These are phyloP conservation scores for Poa pratensis DNA, from an alignment of 176 grass and related monocot genomes.

Conservation along the genomic window DNA sequence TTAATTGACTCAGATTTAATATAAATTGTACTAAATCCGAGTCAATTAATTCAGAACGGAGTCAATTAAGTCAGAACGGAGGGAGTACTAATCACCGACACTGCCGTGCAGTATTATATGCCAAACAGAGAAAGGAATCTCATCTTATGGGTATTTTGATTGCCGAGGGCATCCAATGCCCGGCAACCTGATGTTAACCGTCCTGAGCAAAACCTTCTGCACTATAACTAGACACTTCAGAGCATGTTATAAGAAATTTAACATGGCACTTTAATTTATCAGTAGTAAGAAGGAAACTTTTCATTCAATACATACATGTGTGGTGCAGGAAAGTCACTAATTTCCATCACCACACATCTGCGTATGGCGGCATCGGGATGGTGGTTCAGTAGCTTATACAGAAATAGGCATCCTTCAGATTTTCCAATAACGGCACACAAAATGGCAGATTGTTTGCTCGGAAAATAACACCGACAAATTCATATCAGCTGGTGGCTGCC, in stretches of 20 bases:
- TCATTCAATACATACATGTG: background rate
- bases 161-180: background rate
- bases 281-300: background rate
- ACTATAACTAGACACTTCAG: no score
- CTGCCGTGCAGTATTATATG: slow-evolving; percentile 16
- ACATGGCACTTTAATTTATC: background rate
- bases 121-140: slow-evolving; percentile 4
- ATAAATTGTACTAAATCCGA: no score
- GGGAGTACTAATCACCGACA: slow-evolving; percentile 6
- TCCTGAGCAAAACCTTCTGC: no score
- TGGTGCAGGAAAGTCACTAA: background rate
- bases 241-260: background rate
- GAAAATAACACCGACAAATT: background rate
- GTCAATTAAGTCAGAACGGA: no score
- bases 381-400: slow-evolving; percentile 30
- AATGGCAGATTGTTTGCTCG: slow-evolving; percentile 3
- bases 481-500: background rate
- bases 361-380: background rate
- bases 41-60: no score
- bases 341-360: background rate
- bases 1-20: no score
- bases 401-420: background rate
- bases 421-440: background rate
- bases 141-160: background rate
- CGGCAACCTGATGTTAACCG: background rate